These are phyloP conservation scores for Agrocybe praecox DNA, from an alignment of 768 basidiomycete genomes.

Conservation along the genomic window DNA sequence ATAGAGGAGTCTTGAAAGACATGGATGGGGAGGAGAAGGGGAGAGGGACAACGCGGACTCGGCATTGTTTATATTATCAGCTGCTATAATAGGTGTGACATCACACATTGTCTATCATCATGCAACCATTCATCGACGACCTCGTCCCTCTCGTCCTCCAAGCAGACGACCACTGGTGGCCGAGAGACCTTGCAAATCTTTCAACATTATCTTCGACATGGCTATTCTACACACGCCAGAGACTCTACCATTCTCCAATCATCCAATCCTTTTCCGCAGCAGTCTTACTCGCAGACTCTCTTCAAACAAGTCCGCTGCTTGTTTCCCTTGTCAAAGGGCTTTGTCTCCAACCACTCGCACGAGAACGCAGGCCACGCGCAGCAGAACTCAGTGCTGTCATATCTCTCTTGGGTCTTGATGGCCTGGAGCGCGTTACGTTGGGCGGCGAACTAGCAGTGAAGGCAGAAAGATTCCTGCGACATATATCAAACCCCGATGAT, in stretches of 20 bases:
- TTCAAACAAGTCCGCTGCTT: constrained; percentile 38
- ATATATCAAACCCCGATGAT: constrained; percentile 39
- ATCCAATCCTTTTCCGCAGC: constrained; percentile 44
- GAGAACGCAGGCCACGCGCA: constrained; percentile 16
- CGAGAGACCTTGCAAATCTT: constrained; percentile 48
- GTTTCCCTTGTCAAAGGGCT: constrained; percentile 39
- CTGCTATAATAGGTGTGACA: constrained; percentile 14
- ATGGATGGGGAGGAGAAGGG: constrained; percentile 16
- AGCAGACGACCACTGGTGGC: constrained; percentile 53
- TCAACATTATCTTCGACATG: constrained; percentile 52
- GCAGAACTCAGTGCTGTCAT: constrained; percentile 40
- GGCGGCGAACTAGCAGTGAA: constrained; percentile 50
- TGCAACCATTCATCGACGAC: constrained; percentile 42
- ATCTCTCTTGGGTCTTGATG: constrained; percentile 42
- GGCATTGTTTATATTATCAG: constrained; percentile 2
- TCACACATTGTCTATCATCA: constrained; percentile 14
- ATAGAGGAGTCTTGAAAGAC: constrained; percentile 23
- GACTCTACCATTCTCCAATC: constrained; percentile 46
- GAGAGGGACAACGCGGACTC: constrained; percentile 5
- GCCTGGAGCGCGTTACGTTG: constrained; percentile 42
- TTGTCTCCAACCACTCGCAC: constrained; percentile 38
- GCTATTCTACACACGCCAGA: constrained; percentile 43
- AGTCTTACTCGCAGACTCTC: constrained; percentile 40
- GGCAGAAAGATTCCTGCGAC: constrained; percentile 50
- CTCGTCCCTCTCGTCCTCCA: constrained; percentile 56